Evolutionary conservation across 116 monocot species (phyloP).

Genomic region (Zostera marina): DNA sequence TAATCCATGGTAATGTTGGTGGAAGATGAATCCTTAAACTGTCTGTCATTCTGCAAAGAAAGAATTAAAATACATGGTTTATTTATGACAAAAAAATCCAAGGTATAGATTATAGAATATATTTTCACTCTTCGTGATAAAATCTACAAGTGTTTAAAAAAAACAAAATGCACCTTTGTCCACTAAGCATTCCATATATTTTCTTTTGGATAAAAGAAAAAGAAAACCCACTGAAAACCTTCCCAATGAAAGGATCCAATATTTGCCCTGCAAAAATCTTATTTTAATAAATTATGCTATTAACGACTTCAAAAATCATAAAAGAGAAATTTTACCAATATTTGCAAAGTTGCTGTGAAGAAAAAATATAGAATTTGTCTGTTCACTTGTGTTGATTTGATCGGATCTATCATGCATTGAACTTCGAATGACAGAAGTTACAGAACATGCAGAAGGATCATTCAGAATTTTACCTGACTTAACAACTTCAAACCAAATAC

Average conservation of each 20-base stretch:
- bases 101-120: too few species aligned
- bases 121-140: too few species aligned
- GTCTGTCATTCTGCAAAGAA: constrained; percentile 30
- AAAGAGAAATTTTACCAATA: constrained; percentile 32
- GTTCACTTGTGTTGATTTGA: background rate
- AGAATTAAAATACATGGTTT: too few species aligned
- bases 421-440: background rate
- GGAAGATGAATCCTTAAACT: constrained; percentile 25
- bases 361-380: constrained; percentile 23
- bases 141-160: background rate
- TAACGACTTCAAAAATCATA: too few species aligned
- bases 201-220: constrained; percentile 20
- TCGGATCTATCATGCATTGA: background rate
- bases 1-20: constrained; percentile 59
- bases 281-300: too few species aligned
- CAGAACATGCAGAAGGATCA: background rate
- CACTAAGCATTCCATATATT: constrained; percentile 54
- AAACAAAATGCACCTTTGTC: constrained; percentile 38
- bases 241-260: constrained; percentile 31
- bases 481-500: constrained; percentile 49
- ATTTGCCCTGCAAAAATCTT: constrained; percentile 43
- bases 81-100: too few species aligned
- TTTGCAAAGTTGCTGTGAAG: constrained; percentile 57
- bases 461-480: background rate
- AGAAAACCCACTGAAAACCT: constrained; percentile 28